A percentile compares a stretch with the other conserved stretches of the same genome.
These are phyloP conservation scores for Malassezia globosa DNA, from an alignment of 1,284 basidiomycete genomes.

Conservation along the genomic window DNA sequence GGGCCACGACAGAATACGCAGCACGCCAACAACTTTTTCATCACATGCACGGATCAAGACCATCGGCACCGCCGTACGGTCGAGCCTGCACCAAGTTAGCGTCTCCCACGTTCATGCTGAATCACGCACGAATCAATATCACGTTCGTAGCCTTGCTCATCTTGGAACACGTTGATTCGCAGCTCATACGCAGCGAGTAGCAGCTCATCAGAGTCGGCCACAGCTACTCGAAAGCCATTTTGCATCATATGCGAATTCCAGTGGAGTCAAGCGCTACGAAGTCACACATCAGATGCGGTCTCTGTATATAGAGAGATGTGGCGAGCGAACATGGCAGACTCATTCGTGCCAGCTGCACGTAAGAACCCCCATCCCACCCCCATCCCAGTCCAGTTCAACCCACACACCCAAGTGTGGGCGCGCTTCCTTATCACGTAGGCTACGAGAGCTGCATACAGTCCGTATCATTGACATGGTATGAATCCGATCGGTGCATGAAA, in stretches of 20 bases:
- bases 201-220: neutral
- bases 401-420: too few relatives aligned
- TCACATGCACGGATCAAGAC: neutral
- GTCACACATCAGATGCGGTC: too few relatives aligned
- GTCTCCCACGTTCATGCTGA: too few relatives aligned
- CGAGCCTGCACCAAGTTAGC: constrained; percentile 1
- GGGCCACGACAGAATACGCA: constrained; percentile 8
- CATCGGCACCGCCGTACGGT: constrained; percentile 4
- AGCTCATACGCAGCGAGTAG: constrained; percentile 12
- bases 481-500: too few relatives aligned
- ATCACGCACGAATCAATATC: constrained; percentile 12
- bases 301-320: neutral
- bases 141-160: constrained; percentile 16
- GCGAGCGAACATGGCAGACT: neutral
- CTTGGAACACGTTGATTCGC: constrained; percentile 4
- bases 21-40: constrained; percentile 3
- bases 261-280: too few relatives aligned
- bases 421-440: too few relatives aligned
- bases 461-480: too few relatives aligned
- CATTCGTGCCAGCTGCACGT: neutral
- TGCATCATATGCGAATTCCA: too few relatives aligned
- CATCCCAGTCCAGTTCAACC: too few relatives aligned
- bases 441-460: too few relatives aligned
- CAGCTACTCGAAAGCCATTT: neutral
- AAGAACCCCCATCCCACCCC: too few relatives aligned